Conservation (phyloP, 2,329 filamentous ascomycete genomes). For the Huntiella decipiens region DNA sequence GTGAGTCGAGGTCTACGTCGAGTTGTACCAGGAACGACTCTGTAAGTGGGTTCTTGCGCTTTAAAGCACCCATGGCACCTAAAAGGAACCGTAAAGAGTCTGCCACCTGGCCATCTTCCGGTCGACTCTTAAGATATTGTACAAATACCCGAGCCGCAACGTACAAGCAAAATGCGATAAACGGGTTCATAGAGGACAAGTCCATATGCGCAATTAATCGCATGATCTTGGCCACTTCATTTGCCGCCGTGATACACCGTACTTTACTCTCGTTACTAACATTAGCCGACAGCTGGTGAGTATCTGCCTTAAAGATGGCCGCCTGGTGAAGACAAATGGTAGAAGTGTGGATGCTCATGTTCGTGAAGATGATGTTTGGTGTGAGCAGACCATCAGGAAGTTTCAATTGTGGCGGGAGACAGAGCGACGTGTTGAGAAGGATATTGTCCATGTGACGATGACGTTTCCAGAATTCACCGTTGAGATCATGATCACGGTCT, state of each 20-base stretch:
- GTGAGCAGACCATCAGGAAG: conserved; percentile 57
- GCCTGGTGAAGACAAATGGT: conserved; percentile 97
- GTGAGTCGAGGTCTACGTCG: conserved; percentile 71
- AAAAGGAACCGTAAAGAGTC: conserved; percentile 82
- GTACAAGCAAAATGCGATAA: conserved; percentile 87
- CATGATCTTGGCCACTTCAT: conserved; percentile 90
- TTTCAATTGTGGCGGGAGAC: conserved; percentile 62
- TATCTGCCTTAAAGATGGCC: conserved; percentile 92
- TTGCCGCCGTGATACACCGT: conserved; percentile 79
- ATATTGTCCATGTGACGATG: conserved; percentile 81
- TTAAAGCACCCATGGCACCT: conserved; percentile 75
- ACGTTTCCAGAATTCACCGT: conserved; percentile 89
- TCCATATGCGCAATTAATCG: conserved; percentile 84
- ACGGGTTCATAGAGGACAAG: conserved; percentile 80
- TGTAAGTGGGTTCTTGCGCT: conserved; percentile 72
- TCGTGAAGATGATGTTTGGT: conserved; percentile 77
- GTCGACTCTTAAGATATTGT: conserved; percentile 87
- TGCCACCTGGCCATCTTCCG: conserved; percentile 58
- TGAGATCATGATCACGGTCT: conserved; percentile 70
- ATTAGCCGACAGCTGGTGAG: conserved; percentile 56
- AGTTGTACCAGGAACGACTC: conserved; percentile 90
- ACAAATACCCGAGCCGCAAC: conserved; percentile 92
- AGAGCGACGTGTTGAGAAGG: conserved; percentile 68
- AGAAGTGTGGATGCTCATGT: conserved; percentile 93
- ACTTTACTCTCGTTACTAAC: conserved; percentile 82